Conservation (phyloP, 805 yeast species). For the Candida ovalis region DNA sequence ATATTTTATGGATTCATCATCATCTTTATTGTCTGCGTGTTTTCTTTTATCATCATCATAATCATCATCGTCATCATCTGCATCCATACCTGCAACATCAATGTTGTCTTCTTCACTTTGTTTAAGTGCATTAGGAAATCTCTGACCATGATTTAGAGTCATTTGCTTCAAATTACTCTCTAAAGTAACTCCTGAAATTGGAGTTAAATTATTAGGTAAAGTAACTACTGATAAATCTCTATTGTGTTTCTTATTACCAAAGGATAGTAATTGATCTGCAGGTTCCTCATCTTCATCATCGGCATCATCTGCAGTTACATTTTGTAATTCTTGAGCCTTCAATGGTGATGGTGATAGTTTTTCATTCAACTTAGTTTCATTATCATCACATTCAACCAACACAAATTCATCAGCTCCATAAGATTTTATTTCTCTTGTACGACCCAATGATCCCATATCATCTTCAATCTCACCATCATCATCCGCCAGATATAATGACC, state of each 20-base stretch:
- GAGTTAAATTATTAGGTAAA: slow-evolving; percentile 19
- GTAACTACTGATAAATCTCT: slow-evolving; percentile 13
- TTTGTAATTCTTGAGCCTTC: slow-evolving; percentile 7
- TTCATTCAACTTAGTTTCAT: slow-evolving; percentile 46
- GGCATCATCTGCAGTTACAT: too few species aligned
- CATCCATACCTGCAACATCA: not conserved
- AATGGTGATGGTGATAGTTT: slow-evolving; percentile 47
- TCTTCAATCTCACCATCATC: slow-evolving; percentile 94
- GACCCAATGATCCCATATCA: slow-evolving; percentile 81
- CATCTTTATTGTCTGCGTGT: not conserved
- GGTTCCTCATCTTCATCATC: not conserved
- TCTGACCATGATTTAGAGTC: not conserved
- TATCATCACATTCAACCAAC: slow-evolving; percentile 54
- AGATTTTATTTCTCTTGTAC: slow-evolving; percentile 60
- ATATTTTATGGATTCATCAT: not conserved
- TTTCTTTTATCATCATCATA: not conserved
- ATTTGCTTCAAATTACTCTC: slow-evolving; percentile 6
- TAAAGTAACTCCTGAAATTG: slow-evolving; percentile 19
- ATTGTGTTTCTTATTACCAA: not conserved
- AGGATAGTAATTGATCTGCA: not conserved
- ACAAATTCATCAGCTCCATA: slow-evolving; percentile 85
- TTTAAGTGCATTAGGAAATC: not conserved
- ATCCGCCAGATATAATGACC: slow-evolving; percentile 81
- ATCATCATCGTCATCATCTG: slow-evolving; percentile 2
- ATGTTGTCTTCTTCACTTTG: not conserved